phyloP scores from a whole-genome alignment of 148 eudicot genomes.

The Vaccinium vitisidaea region DNA sequence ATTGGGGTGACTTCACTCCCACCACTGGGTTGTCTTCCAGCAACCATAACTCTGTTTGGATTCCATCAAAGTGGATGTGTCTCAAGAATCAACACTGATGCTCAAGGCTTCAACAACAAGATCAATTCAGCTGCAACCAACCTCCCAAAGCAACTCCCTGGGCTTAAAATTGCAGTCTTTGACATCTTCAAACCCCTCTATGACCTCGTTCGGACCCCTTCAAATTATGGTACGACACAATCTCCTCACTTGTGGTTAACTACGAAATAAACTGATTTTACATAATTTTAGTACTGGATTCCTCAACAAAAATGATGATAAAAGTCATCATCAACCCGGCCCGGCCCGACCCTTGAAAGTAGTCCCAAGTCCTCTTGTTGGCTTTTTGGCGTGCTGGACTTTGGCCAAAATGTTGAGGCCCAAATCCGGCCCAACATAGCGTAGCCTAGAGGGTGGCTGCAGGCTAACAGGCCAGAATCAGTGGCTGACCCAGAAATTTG shows the following conservation, averaged over 20 bases:
- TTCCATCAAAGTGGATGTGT: constrained; percentile 58
- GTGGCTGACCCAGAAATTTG: too few relatives aligned
- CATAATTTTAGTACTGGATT: too few relatives aligned
- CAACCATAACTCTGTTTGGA: constrained; percentile 66
- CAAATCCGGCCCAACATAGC: not conserved
- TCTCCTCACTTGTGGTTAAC: not conserved
- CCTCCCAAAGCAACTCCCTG: constrained; percentile 64
- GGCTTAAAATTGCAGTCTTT: constrained; percentile 70
- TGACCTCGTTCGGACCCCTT: constrained; percentile 61
- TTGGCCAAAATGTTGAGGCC: not conserved
- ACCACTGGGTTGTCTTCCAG: constrained; percentile 83
- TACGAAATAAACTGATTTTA: too few relatives aligned
- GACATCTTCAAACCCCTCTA: constrained; percentile 82
- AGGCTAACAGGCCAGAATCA: too few relatives aligned
- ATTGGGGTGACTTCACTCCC: constrained; percentile 94
- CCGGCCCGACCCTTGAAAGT: not conserved
- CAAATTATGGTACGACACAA: constrained; percentile 15
- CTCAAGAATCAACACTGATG: constrained; percentile 58
- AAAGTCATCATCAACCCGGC: too few relatives aligned
- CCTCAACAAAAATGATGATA: too few relatives aligned
- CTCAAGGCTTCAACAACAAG: constrained; percentile 77
- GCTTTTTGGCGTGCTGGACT: not conserved
- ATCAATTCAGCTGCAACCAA: constrained; percentile 55
- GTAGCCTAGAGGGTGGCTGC: not conserved
- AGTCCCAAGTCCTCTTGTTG: not conserved